Conservation (phyloP, 345 rosid species). For the Brassica carinata region DNA sequence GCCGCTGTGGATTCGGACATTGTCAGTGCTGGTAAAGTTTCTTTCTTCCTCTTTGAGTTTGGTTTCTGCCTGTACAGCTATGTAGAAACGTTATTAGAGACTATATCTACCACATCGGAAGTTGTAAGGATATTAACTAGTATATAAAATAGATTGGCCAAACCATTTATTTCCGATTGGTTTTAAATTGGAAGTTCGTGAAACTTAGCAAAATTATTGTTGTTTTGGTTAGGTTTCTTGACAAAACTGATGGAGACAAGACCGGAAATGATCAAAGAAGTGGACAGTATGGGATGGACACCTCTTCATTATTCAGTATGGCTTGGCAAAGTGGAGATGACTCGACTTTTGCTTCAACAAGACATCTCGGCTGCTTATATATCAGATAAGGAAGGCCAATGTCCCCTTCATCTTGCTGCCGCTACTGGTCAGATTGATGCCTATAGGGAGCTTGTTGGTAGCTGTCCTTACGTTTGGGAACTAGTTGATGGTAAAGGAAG, state of each 20-base stretch:
- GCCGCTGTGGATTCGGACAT: slow-evolving; percentile 25
- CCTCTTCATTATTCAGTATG: slow-evolving; percentile 34
- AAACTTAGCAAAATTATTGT: not conserved
- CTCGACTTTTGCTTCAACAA: slow-evolving; percentile 16
- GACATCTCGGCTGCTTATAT: slow-evolving; percentile 30
- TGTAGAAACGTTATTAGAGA: not conserved
- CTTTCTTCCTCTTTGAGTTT: not conserved
- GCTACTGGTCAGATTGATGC: slow-evolving; percentile 8
- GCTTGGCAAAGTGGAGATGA: slow-evolving; percentile 16
- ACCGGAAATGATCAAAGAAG: slow-evolving; percentile 26
- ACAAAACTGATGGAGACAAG: slow-evolving; percentile 18
- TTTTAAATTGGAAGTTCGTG: not conserved
- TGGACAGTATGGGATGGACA: slow-evolving; percentile 30
- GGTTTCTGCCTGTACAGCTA: not conserved
- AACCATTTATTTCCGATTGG: no score
- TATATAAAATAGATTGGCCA: no score
- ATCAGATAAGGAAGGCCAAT: slow-evolving; percentile 30
- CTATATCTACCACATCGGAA: no score
- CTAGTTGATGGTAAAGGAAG: slow-evolving; percentile 32
- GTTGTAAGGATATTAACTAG: no score
- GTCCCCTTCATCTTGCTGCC: slow-evolving; percentile 33
- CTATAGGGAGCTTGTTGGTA: slow-evolving; percentile 18
- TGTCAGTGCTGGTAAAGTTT: not conserved
- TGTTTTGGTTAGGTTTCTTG: slow-evolving; percentile 19
- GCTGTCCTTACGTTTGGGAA: slow-evolving; percentile 33